Evolutionary conservation across 768 basidiomycete genomes (phyloP).

Genomic region (Paxillus ammoniavirescens): DNA sequence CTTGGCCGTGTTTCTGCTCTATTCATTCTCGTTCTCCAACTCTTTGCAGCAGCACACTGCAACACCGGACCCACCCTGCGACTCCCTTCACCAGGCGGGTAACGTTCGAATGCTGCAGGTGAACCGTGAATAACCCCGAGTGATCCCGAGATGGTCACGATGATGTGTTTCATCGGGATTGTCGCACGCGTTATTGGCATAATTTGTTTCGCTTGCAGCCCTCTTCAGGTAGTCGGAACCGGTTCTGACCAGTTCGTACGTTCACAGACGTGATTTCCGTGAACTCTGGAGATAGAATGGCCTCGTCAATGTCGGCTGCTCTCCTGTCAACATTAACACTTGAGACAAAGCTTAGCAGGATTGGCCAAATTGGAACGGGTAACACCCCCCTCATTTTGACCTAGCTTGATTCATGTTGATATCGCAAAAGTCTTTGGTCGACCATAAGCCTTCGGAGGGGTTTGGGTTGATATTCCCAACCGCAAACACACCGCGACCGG

Average conservation of each 20-base stretch:
- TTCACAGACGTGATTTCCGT: background rate
- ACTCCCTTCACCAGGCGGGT: slow-evolving; percentile 14
- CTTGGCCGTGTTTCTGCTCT: background rate
- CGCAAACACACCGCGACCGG: too few relatives aligned
- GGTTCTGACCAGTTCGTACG: slow-evolving; percentile 5
- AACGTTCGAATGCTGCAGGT: background rate
- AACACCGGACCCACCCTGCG: slow-evolving; percentile 29
- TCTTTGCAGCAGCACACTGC: slow-evolving; percentile 16
- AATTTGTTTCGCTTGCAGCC: slow-evolving; percentile 6
- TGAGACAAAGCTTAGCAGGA: background rate
- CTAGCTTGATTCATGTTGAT: background rate
- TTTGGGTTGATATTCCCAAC: too few relatives aligned
- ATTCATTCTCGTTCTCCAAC: background rate
- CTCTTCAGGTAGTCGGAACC: background rate
- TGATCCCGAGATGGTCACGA: background rate
- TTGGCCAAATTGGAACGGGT: background rate
- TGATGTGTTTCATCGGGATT: background rate
- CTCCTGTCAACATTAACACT: slow-evolving; percentile 1
- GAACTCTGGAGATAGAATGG: slow-evolving; percentile 1
- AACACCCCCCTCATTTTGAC: background rate
- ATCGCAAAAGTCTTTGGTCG: too few relatives aligned
- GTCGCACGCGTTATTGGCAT: background rate
- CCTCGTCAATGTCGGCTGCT: slow-evolving; percentile 6
- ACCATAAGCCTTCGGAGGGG: too few relatives aligned
- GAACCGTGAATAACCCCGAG: background rate